Evolutionary conservation across 176 grass and related monocot species (phyloP), one percentile per base, ranked within the genome.

Genomic region (Rhynchospora pubera): DNA sequence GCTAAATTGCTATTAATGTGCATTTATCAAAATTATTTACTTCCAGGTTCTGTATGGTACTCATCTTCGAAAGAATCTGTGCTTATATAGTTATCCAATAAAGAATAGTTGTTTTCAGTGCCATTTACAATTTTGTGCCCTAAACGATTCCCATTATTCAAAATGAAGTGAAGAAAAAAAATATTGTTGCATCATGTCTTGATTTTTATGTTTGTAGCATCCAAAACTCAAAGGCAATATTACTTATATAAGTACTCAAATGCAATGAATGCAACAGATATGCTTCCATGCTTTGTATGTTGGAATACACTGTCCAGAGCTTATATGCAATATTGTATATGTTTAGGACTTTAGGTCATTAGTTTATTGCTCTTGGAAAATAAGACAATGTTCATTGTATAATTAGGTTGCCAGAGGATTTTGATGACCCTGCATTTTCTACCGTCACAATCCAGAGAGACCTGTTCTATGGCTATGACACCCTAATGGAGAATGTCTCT

Each of bases 371-470:
- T 9, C 8, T 76, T 50, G 5, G 9, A 21, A 52, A 39, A 45
- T 83, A 52, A 70, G 53, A 52, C 47, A 30, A 39, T 32, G 61
- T 87, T 4, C 6, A 78, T 69, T 34, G 57, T 64, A 57, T 79
- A 81, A 83, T 85, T 86, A 98, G 96, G 96, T 76, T 98, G 82
- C 96, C 96, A 0, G 82, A 88, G 68, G 96, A 95, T 62, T 94
- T 98, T 81, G 87, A 93, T 57, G 89, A 98, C 53, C 96, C 92
- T 5, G 82, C 84, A 11, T 98, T 90, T 86, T 98, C 92, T 42
- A 95, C 89, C 3, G 96, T 98, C 63, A 95, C 96, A 0, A 98
- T 98, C 82, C 96, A 98, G 76, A 92, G 96, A 63, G 96, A 98
- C 34, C 44, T 95, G 28, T 98, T 86, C 79, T 98, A 98, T 80